Conservation (phyloP, 345 rosid species). For the Clarkia xantiana region DNA sequence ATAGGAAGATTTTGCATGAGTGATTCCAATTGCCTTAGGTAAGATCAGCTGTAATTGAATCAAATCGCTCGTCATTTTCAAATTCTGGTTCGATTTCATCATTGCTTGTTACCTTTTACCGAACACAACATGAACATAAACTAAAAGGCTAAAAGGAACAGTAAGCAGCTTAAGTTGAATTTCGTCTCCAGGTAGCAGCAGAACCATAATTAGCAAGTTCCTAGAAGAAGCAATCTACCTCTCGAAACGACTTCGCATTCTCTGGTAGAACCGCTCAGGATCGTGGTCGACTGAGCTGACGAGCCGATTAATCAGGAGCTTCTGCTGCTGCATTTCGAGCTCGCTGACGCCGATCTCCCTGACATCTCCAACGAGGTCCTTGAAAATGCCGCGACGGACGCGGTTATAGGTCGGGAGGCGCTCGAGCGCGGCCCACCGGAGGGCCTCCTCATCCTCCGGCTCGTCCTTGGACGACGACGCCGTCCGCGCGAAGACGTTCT, state of each 20-base stretch:
- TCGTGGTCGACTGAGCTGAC: slow-evolving; percentile 66
- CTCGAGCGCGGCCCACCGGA: slow-evolving; percentile 87
- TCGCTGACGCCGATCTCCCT: slow-evolving; percentile 58
- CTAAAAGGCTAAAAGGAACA: background rate
- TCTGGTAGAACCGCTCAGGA: slow-evolving; percentile 69
- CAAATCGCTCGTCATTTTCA: background rate
- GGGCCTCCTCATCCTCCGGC: slow-evolving; percentile 76
- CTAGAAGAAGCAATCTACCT: slow-evolving; percentile 26
- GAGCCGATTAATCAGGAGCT: slow-evolving; percentile 57
- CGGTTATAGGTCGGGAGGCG: slow-evolving; percentile 69
- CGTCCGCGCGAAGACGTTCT: slow-evolving; percentile 56
- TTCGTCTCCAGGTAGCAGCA: background rate
- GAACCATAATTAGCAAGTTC: background rate
- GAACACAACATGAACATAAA: background rate
- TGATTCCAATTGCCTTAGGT: background rate
- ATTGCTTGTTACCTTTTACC: background rate
- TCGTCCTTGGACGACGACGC: slow-evolving; percentile 46
- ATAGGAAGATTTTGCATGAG: background rate
- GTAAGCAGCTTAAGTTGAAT: background rate
- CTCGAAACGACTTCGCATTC: slow-evolving; percentile 61
- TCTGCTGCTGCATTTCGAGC: slow-evolving; percentile 56
- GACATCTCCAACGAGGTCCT: slow-evolving; percentile 46
- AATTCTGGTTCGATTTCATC: background rate
- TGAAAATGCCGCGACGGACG: slow-evolving; percentile 66
- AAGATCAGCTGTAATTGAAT: background rate